Conservation (phyloP, 2,329 filamentous ascomycete species). For the Cladorrhinum sp. region DNA sequence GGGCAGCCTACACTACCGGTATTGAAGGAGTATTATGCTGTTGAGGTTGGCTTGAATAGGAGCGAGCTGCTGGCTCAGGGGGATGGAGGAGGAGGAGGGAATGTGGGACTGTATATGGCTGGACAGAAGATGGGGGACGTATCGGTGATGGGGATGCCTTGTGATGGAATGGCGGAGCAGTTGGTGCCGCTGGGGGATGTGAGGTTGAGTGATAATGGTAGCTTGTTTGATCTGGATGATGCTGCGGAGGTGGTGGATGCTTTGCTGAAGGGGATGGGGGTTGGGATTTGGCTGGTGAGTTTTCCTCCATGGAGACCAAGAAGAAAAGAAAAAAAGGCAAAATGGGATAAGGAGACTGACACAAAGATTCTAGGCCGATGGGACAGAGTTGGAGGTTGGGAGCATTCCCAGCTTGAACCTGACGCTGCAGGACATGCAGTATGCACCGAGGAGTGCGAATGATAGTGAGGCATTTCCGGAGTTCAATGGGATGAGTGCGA, state of each 20-base stretch:
- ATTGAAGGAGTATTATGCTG: slow-evolving; percentile 34
- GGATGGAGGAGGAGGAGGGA: slow-evolving; percentile 33
- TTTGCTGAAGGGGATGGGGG: background rate
- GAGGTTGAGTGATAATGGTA: background rate
- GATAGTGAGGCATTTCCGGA: background rate
- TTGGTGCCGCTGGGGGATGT: slow-evolving; percentile 16
- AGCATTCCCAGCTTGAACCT: background rate
- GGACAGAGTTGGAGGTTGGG: background rate
- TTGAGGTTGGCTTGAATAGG: slow-evolving; percentile 37
- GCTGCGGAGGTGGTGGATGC: background rate
- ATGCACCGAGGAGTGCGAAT: background rate
- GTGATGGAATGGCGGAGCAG: slow-evolving; percentile 24
- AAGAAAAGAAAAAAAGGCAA: background rate
- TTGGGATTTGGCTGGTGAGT: background rate
- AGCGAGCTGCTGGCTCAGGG: slow-evolving; percentile 28
- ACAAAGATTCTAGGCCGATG: background rate
- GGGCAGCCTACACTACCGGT: background rate
- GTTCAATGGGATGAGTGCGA: background rate
- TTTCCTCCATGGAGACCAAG: no score
- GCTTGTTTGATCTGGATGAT: background rate
- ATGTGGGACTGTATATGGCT: slow-evolving; percentile 35
- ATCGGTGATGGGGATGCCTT: slow-evolving; percentile 38
- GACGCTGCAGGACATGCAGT: background rate
- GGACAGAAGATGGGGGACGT: slow-evolving; percentile 33
- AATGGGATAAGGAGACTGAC: background rate